Evolutionary conservation across 495 filamentous ascomycete genomes (phyloP).

Genomic region (Penicillium roqueforti): DNA sequence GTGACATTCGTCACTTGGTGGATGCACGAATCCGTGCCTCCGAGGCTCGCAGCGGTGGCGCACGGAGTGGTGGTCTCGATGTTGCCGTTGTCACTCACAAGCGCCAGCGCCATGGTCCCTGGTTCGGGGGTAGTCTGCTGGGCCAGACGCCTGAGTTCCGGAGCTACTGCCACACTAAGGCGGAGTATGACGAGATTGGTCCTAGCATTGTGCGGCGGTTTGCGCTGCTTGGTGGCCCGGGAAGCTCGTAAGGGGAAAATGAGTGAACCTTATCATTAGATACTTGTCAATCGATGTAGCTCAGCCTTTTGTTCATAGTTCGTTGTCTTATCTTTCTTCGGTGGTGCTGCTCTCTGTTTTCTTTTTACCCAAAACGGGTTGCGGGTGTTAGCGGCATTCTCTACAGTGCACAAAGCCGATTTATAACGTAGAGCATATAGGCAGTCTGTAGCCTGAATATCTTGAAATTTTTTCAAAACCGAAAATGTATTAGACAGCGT

Average conservation of each 20-base stretch:
- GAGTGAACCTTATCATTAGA: constrained; percentile 13
- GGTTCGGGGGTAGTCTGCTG: constrained; percentile 95
- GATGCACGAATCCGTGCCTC: constrained; percentile 87
- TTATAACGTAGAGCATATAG: neutral
- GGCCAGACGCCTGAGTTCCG: constrained; percentile 98
- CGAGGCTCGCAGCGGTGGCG: constrained; percentile 83
- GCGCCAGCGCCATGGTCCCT: constrained; percentile 91
- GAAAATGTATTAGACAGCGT: constrained; percentile 1
- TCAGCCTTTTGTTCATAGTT: constrained; percentile 34
- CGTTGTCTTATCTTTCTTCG: constrained; percentile 24
- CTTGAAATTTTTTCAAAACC: neutral
- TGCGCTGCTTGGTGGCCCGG: constrained; percentile 88
- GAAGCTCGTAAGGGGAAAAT: constrained; percentile 46
- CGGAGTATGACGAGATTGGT: constrained; percentile 89
- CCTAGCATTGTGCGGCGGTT: constrained; percentile 95
- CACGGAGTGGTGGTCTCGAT: constrained; percentile 77
- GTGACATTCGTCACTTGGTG: constrained; percentile 92
- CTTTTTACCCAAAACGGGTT: constrained; percentile 14
- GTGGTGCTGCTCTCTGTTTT: constrained; percentile 6
- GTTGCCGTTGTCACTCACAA: constrained; percentile 97
- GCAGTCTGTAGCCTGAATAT: neutral
- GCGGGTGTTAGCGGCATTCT: neutral
- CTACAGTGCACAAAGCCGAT: neutral
- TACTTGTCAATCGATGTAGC: constrained; percentile 26
- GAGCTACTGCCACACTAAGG: constrained; percentile 98